Evolutionary conservation across 441 rosid genomes (phyloP).

Genomic region (Gossypium gossypioides): DNA sequence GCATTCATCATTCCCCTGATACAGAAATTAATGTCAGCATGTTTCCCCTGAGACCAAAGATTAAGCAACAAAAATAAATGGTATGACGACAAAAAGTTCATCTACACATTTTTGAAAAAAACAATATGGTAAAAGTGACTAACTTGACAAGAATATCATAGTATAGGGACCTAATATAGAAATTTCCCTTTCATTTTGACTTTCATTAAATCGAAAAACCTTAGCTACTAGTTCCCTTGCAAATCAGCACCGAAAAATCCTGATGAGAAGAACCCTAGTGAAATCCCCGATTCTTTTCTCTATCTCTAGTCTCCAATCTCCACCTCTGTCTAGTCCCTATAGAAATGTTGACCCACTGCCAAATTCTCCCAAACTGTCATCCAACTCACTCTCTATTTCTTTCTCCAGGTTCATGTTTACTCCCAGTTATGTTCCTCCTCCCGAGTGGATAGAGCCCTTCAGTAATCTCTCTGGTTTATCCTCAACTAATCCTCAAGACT

Average conservation of each 20-base stretch:
- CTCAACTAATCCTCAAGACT: slow-evolving; percentile 24
- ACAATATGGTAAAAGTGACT: too few species aligned
- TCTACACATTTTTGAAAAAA: too few species aligned
- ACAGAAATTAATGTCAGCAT: too few species aligned
- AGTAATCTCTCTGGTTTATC: slow-evolving; percentile 54
- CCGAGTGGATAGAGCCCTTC: slow-evolving; percentile 78
- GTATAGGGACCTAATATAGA: too few species aligned
- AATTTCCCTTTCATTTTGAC: not conserved
- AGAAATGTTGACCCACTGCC: slow-evolving; percentile 18
- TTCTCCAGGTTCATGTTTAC: slow-evolving; percentile 30
- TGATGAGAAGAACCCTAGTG: slow-evolving; percentile 30
- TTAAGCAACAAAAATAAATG: too few species aligned
- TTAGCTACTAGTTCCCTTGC: not conserved
- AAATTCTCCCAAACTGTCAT: slow-evolving; percentile 12
- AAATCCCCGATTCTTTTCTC: slow-evolving; percentile 22
- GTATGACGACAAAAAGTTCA: too few species aligned
- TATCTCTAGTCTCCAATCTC: slow-evolving; percentile 16
- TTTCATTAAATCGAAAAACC: not conserved
- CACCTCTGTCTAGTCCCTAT: slow-evolving; percentile 4
- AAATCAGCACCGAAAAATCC: slow-evolving; percentile 7
- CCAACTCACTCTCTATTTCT: slow-evolving; percentile 13
- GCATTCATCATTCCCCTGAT: too few species aligned
- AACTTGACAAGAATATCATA: too few species aligned
- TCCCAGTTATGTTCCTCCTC: slow-evolving; percentile 47
- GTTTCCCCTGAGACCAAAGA: too few species aligned